These are phyloP conservation scores for Penicillium sp. DNA, from an alignment of 2,329 filamentous ascomycete species.

Conservation along the genomic window DNA sequence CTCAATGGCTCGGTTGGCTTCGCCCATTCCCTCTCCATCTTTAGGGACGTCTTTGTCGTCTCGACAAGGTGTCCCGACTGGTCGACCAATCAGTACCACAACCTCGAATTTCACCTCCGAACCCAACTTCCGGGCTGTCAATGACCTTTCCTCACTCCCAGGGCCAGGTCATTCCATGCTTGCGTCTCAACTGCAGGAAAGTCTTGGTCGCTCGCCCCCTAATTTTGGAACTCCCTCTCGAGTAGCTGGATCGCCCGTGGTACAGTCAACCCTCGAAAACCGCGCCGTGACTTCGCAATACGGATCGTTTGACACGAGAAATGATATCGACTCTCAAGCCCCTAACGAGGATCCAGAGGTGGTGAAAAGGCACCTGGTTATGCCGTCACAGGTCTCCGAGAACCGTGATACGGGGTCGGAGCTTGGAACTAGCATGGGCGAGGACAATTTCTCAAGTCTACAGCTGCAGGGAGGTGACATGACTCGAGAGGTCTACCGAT, in stretches of 20 bases:
- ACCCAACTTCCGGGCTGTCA: conserved; percentile 64
- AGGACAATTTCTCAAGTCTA: conserved; percentile 90
- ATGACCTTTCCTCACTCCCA: conserved; percentile 59
- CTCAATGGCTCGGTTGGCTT: conserved; percentile 57
- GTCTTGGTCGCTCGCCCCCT: conserved; percentile 57
- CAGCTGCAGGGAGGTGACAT: conserved; percentile 92
- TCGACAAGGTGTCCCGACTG: conserved; percentile 44
- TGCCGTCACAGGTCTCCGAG: conserved; percentile 54
- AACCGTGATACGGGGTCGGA: conserved; percentile 34
- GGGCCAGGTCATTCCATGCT: conserved; percentile 86
- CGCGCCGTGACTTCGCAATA: conserved; percentile 68
- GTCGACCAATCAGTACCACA: conserved; percentile 33
- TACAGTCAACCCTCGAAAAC: conserved; percentile 49
- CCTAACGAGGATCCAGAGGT: conserved; percentile 89
- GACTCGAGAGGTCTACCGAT: conserved; percentile 92
- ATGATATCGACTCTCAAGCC: conserved; percentile 36
- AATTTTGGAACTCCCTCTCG: conserved; percentile 47
- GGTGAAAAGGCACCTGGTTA: conserved; percentile 82
- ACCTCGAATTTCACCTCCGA: conserved; percentile 50
- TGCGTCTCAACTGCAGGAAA: conserved; percentile 80
- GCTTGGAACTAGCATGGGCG: conserved; percentile 40
- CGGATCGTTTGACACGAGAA: conserved; percentile 77
- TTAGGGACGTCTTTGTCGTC: conserved; percentile 30
- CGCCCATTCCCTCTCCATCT: conserved; percentile 53
- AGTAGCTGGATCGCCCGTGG: conserved; percentile 60